Base-by-base conservation (phyloP, 306 rosid genomes). In the Cicer judaicum region DNA sequence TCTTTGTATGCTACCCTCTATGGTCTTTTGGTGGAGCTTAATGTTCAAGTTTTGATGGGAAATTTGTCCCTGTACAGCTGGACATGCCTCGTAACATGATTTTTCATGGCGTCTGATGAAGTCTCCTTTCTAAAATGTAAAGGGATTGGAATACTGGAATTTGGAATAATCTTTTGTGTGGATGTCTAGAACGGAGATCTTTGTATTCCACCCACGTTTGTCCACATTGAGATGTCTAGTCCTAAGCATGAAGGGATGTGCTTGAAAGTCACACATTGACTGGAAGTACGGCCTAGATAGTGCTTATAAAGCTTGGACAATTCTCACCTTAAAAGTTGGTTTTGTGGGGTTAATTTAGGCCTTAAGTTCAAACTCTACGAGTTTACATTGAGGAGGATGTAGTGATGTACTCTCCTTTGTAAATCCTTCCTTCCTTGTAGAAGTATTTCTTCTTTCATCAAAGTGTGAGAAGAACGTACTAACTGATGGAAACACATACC, bases 31-130 rank as follows among this genome's bases (percentile, higher is more conserved):
- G 38, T 44, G 15, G 12, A 57, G 55, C 29, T 11, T 24, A 24
- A 49, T 43, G 80, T 55, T 52, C 41, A 7, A 34, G 49, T 36
- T 72, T 73, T 14, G 36, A 72, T 15, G 43, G 36, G 59, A 29
- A 15, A 71, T 71, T 78, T 78, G 66, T 24, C 50, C 65, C 70
- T 38, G 38, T 47, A 66, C 15, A 54, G 59, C 74, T 53, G 39
- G 40, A 63, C 24, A 21, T 38, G 64, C 59, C 55, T 39, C 11
- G 21, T 39, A 49, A 39, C 47, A n/a, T 75, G 64, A 69, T 19
- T 69, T 48, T 40, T 60, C 71, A 70, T 10, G 47, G 38, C 50
- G 48, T 59, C 13, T n/a, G 44, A 64, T 12, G 54, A 13, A 53
- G 38, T 75, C 36, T 64, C 38, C 73, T 75, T 49, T 42, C n/a